Evolutionary conservation across 768 basidiomycete species (phyloP).

Genomic region (Thelephora ganbajun): DNA sequence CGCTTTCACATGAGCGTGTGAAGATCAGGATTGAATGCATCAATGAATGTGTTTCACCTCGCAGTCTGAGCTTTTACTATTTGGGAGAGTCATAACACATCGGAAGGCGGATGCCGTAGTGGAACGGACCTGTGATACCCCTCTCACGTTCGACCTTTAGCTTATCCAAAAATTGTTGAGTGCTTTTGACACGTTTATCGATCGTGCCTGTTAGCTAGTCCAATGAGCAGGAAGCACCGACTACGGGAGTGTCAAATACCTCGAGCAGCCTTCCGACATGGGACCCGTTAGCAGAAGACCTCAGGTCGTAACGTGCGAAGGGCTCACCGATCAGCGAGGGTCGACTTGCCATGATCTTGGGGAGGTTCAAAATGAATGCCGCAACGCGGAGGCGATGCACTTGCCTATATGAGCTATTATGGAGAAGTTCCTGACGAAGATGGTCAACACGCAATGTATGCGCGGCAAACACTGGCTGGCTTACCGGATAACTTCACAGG

Average conservation of each 20-base stretch:
- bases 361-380: background rate
- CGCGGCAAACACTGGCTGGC: constrained; percentile 4
- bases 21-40: constrained; percentile 7
- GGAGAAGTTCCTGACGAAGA: constrained; percentile 62
- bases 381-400: constrained; percentile 1
- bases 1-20: background rate
- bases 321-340: constrained; percentile 71
- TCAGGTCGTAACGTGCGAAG: background rate
- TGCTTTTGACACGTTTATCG: constrained; percentile 41
- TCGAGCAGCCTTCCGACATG: no score
- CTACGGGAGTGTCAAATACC: background rate
- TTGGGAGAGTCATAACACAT: background rate
- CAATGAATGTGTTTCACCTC: constrained; percentile 30
- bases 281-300: background rate
- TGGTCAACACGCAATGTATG: background rate
- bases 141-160: constrained; percentile 95
- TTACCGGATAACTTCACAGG: constrained; percentile 58
- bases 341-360: constrained; percentile 90
- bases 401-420: constrained; percentile 93
- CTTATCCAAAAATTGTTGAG: constrained; percentile 79
- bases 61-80: constrained; percentile 93
- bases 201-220: constrained; percentile 81
- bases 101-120: background rate
- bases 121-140: constrained; percentile 73
- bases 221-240: constrained; percentile 9